Conservation (phyloP, 768 basidiomycete genomes). For the Lentinus brumalis region DNA sequence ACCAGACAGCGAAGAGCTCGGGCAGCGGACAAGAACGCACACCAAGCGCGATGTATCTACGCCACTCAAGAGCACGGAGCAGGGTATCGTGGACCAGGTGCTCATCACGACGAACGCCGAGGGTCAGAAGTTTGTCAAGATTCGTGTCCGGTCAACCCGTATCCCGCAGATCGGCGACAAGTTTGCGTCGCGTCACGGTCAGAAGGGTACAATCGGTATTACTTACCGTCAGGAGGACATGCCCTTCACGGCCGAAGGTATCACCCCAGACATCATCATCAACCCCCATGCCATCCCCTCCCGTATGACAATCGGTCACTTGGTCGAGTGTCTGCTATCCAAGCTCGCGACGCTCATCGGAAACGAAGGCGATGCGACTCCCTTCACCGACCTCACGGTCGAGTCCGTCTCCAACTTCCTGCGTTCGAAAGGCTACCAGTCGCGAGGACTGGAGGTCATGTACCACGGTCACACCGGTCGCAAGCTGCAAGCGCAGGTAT, state of each 20-base stretch:
- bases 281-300: slow-evolving; percentile 99
- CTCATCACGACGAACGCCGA: slow-evolving; percentile 95
- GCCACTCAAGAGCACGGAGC: slow-evolving; percentile 96
- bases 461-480: slow-evolving; percentile 98
- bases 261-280: slow-evolving; percentile 96
- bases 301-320: slow-evolving; percentile 99
- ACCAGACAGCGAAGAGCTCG: slow-evolving; percentile 95
- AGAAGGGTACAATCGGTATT: slow-evolving; percentile 99
- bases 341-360: slow-evolving; percentile 97
- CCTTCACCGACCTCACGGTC: slow-evolving; percentile 97
- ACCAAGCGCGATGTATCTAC: slow-evolving; percentile 96
- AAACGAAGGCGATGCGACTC: slow-evolving; percentile 97
- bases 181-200: slow-evolving; percentile 98
- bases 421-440: slow-evolving; percentile 90
- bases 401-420: slow-evolving; percentile 96
- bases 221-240: slow-evolving; percentile 99
- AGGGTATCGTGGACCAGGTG: slow-evolving; percentile 96
- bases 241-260: slow-evolving; percentile 98
- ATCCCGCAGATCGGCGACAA: slow-evolving; percentile 99
- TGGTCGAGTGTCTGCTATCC: slow-evolving; percentile 96
- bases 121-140: slow-evolving; percentile 97
- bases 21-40: slow-evolving; percentile 91
- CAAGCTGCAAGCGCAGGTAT: slow-evolving; percentile 97
- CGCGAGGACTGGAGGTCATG: slow-evolving; percentile 96
- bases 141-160: slow-evolving; percentile 93